phyloP scores from a whole-genome alignment of 129 eudicot genomes.

The Flaveria bidentis region DNA sequence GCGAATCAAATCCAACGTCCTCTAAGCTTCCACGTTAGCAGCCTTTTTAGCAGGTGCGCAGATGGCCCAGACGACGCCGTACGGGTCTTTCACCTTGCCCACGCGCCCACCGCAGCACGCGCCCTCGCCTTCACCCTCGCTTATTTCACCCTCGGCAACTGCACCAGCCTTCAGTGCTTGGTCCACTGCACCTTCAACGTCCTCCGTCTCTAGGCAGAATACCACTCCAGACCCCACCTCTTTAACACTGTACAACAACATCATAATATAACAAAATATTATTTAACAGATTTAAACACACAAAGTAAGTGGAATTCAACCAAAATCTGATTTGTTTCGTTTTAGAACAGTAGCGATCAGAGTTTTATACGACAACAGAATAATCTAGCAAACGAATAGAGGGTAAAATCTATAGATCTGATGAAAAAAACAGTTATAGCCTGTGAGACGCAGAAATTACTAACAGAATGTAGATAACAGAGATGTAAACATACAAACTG shows the following conservation, averaged over 20 bases:
- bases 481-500: too few species aligned
- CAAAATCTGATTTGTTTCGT: neutral
- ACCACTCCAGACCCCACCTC: slow-evolving; percentile 34
- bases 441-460: too few species aligned
- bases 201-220: slow-evolving; percentile 68
- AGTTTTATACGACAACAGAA: too few species aligned
- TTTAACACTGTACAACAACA: neutral
- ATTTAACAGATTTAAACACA: too few species aligned
- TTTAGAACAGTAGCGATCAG: too few species aligned
- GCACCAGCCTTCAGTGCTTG: slow-evolving; percentile 89
- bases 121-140: slow-evolving; percentile 59
- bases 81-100: slow-evolving; percentile 82
- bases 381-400: too few species aligned
- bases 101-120: slow-evolving; percentile 59
- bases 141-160: slow-evolving; percentile 38
- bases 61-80: slow-evolving; percentile 65
- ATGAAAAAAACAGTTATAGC: too few species aligned
- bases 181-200: slow-evolving; percentile 60
- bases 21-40: slow-evolving; percentile 56
- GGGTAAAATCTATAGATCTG: too few species aligned
- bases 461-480: too few species aligned
- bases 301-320: neutral
- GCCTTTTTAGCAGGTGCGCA: slow-evolving; percentile 44
- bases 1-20: slow-evolving; percentile 14
- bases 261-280: too few species aligned